These are phyloP conservation scores for Crithidia sp. DNA, from an alignment of 208 protist genomes.

Conservation along the genomic window DNA sequence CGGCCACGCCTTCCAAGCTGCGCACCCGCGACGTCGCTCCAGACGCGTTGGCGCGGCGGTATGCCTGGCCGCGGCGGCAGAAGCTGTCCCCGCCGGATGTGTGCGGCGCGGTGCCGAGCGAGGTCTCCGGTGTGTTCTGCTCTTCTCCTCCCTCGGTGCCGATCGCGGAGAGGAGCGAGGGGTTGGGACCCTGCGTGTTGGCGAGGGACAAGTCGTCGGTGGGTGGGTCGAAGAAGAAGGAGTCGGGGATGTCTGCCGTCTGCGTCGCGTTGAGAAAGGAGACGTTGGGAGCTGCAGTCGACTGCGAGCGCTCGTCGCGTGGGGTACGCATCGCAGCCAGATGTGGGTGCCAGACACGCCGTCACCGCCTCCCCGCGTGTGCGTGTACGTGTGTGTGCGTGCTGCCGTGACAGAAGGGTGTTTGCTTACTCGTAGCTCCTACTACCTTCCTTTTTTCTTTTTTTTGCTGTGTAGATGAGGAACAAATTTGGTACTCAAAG, in stretches of 20 bases:
- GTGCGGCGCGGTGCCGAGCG: background rate
- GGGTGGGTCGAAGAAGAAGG: constrained; percentile 19
- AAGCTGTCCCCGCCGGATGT: background rate
- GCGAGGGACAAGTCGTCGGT: constrained; percentile 1
- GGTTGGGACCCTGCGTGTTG: background rate
- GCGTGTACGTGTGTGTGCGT: too few relatives aligned
- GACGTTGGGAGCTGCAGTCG: background rate
- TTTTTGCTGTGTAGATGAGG: too few relatives aligned
- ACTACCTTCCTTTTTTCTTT: too few relatives aligned
- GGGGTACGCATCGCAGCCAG: constrained; percentile 1
- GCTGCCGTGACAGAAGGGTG: too few relatives aligned
- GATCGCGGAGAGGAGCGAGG: background rate
- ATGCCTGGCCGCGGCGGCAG: background rate
- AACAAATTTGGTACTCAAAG: too few relatives aligned
- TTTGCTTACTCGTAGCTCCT: too few relatives aligned
- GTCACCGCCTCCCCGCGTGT: background rate
- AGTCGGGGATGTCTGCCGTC: background rate
- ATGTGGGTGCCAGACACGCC: too few relatives aligned
- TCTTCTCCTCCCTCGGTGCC: background rate
- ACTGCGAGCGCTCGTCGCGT: background rate
- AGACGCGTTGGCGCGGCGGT: background rate
- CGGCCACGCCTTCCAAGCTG: constrained; percentile 7
- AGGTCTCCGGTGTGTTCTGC: background rate
- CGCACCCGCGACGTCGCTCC: background rate
- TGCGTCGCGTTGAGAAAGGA: background rate